Conservation (phyloP, 192 early-diverging fungal genomes). For the Podila verticillata region DNA sequence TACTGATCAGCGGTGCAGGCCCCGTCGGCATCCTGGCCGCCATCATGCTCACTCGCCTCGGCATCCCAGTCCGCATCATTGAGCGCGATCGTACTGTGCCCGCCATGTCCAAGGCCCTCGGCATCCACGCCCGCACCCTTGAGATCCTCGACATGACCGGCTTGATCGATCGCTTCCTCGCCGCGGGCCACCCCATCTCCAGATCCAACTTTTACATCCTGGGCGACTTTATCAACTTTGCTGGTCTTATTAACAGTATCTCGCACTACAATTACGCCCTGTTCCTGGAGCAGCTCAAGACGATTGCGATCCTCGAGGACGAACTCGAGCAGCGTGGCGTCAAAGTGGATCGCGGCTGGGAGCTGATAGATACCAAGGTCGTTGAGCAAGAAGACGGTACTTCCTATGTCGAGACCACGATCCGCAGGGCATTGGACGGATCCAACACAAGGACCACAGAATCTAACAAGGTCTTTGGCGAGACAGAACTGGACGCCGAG, state of each 20-base stretch:
- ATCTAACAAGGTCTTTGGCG: slow-evolving; percentile 23
- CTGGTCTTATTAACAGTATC: slow-evolving; percentile 29
- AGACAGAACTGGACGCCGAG: slow-evolving; percentile 31
- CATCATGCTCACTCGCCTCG: slow-evolving; percentile 26
- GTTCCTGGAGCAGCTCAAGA: slow-evolving; percentile 24
- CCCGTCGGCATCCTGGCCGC: slow-evolving; percentile 47
- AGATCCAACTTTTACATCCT: slow-evolving; percentile 38
- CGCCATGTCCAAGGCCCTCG: slow-evolving; percentile 19
- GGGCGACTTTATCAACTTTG: slow-evolving; percentile 9
- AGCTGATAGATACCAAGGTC: slow-evolving; percentile 44
- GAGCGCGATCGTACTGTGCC: slow-evolving; percentile 26
- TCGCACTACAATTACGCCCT: slow-evolving; percentile 46
- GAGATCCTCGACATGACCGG: slow-evolving; percentile 35
- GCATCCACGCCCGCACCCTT: slow-evolving; percentile 30
- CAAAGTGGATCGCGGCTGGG: slow-evolving; percentile 40
- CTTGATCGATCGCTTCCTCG: slow-evolving; percentile 27
- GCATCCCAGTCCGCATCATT: slow-evolving; percentile 29
- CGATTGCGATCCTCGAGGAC: slow-evolving; percentile 15
- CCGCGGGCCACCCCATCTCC: slow-evolving; percentile 26
- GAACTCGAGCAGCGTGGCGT: slow-evolving; percentile 22
- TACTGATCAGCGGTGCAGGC: slow-evolving; percentile 43
- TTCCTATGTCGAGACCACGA: slow-evolving; percentile 32
- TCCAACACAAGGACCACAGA: slow-evolving; percentile 15
- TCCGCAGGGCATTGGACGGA: slow-evolving; percentile 32
- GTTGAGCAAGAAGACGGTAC: slow-evolving; percentile 7